These are phyloP conservation scores for Plasmodium gaboni DNA, from an alignment of 169 alveolate genomes.

Conservation along the genomic window DNA sequence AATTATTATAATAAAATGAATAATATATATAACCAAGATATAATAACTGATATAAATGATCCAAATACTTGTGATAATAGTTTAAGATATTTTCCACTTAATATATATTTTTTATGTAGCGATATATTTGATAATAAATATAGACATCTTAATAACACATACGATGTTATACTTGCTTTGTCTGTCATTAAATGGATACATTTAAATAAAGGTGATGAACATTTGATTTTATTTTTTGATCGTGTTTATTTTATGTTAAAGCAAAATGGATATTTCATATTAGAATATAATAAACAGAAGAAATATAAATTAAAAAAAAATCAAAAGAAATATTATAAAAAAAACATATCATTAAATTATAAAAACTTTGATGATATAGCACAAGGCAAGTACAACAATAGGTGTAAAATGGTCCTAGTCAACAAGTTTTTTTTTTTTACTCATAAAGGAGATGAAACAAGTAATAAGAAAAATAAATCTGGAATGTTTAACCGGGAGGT, in stretches of 20 bases:
- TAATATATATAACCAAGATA: neutral
- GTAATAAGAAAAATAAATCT: neutral
- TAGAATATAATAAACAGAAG: conserved; percentile 56
- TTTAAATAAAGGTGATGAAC: conserved; percentile 44
- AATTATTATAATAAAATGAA: neutral
- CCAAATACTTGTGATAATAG: neutral
- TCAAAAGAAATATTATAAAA: conserved; percentile 22
- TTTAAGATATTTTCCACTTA: conserved; percentile 21
- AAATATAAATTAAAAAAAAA: conserved; percentile 39
- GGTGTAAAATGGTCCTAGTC: conserved; percentile 7
- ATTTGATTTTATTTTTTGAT: conserved; percentile 56
- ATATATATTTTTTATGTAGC: conserved; percentile 46
- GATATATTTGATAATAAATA: conserved; percentile 47
- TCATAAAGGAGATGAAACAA: neutral
- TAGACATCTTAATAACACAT: conserved; percentile 16
- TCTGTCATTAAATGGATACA: conserved; percentile 73
- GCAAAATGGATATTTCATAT: conserved; percentile 35
- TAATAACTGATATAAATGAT: neutral
- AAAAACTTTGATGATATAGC: conserved; percentile 42
- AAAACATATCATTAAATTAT: conserved; percentile 31
- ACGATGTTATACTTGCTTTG: conserved; percentile 50
- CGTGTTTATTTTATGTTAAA: conserved; percentile 28
- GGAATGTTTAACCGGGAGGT: conserved; percentile 63
- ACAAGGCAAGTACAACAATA: conserved; percentile 24
- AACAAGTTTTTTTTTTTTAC: conserved; percentile 16